Evolutionary conservation across 116 monocot species (phyloP).

Genomic region (Iris pallida): DNA sequence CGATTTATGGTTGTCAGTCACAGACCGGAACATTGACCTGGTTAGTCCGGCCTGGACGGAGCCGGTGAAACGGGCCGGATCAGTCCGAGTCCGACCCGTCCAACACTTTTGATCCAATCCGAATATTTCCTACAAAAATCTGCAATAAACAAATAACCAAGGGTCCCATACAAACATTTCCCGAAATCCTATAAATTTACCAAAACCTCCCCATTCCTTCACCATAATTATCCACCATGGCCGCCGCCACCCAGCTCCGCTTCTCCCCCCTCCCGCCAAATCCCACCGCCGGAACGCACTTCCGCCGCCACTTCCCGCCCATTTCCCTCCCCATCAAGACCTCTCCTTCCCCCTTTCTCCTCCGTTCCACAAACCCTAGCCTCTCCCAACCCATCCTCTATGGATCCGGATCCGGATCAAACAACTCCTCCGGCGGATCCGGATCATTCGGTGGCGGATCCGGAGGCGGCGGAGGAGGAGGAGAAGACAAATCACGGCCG

Average conservation of each 20-base stretch:
- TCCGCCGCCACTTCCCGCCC: neutral
- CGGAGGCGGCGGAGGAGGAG: constrained; percentile 9
- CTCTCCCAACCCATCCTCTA: neutral
- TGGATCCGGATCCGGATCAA: neutral
- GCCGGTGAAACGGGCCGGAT: too few species aligned
- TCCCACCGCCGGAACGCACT: neutral
- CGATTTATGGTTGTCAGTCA: too few species aligned
- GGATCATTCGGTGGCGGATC: neutral
- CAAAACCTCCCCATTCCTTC: too few species aligned
- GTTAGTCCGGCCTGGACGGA: too few species aligned
- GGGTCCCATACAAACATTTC: too few species aligned
- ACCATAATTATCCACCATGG: too few species aligned
- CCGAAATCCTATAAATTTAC: too few species aligned
- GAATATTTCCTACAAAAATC: too few species aligned
- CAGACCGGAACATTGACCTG: too few species aligned
- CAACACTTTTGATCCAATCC: too few species aligned
- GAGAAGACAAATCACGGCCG: constrained; percentile 1
- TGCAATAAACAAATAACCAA: too few species aligned
- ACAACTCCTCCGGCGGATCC: constrained; percentile 8
- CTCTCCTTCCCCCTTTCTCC: neutral
- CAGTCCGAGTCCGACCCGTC: too few species aligned
- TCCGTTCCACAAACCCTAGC: neutral
- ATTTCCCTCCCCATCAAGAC: neutral
- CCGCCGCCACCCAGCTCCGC: constrained; percentile 15
- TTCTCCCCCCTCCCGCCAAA: neutral